phyloP scores from a whole-genome alignment of 345 rosid species.

The Excoecaria cochinchinensis region DNA sequence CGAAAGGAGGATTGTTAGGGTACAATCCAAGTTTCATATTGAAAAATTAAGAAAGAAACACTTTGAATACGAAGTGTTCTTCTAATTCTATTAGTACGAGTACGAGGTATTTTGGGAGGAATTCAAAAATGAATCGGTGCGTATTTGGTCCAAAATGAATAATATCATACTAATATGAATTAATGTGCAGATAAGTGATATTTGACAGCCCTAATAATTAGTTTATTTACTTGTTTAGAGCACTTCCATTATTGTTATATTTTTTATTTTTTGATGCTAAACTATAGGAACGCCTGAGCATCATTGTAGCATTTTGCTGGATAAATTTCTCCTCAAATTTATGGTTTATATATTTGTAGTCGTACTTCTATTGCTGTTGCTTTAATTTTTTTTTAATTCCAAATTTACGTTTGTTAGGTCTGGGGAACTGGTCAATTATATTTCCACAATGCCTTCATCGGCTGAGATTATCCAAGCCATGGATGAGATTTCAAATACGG shows the following conservation, averaged over 20 bases:
- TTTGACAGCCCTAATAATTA: too few species aligned
- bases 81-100: too few species aligned
- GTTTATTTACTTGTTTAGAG: neutral
- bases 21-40: too few species aligned
- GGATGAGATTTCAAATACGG: constrained; percentile 91
- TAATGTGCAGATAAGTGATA: too few species aligned
- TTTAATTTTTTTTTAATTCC: neutral
- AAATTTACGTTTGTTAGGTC: constrained; percentile 49
- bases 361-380: neutral
- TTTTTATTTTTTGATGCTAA: neutral
- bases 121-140: too few species aligned
- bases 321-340: neutral
- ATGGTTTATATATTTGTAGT: neutral
- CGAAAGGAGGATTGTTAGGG: too few species aligned
- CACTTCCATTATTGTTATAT: neutral
- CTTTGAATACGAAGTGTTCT: too few species aligned
- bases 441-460: constrained; percentile 68
- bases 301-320: too few species aligned
- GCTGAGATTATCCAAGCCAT: constrained; percentile 67
- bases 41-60: too few species aligned
- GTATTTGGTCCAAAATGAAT: too few species aligned
- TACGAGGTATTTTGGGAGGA: too few species aligned
- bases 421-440: constrained; percentile 59
- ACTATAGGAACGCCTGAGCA: neutral
- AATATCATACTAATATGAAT: too few species aligned